These are phyloP conservation scores for Dactylellina haptotyla DNA, from an alignment of 2,329 filamentous ascomycete species.

Conservation along the genomic window DNA sequence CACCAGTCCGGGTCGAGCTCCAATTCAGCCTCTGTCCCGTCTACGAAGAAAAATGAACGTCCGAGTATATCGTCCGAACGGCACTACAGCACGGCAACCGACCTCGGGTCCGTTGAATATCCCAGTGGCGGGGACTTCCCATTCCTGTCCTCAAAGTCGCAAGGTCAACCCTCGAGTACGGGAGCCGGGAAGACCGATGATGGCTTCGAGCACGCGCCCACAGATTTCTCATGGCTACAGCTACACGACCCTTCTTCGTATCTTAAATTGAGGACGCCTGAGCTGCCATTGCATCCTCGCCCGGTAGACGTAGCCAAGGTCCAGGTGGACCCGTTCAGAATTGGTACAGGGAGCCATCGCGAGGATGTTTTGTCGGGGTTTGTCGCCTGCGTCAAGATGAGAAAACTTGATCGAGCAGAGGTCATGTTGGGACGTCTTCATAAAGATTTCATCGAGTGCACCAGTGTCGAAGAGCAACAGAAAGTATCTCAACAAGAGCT, in stretches of 20 bases:
- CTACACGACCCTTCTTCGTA: conserved; percentile 44
- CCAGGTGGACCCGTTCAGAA: conserved; percentile 41
- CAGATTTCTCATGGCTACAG: conserved; percentile 49
- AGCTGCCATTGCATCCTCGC: conserved; percentile 39
- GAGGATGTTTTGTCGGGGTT: conserved; percentile 47
- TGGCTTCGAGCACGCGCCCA: conserved; percentile 14
- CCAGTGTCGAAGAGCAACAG: conserved; percentile 18
- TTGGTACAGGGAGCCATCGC: conserved; percentile 34
- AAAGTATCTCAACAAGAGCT: conserved; percentile 13
- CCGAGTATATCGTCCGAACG: conserved; percentile 26
- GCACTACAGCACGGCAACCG: conserved; percentile 39
- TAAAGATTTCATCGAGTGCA: conserved; percentile 37
- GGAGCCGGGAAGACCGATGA: background rate
- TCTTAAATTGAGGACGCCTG: conserved; percentile 42
- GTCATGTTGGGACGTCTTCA: conserved; percentile 50
- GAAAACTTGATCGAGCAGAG: conserved; percentile 32
- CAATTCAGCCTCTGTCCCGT: conserved; percentile 15
- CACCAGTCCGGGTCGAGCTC: too few relatives aligned
- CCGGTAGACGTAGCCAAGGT: conserved; percentile 27
- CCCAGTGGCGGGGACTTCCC: conserved; percentile 27
- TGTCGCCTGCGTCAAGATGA: conserved; percentile 51
- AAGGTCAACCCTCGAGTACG: background rate
- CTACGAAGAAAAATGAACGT: conserved; percentile 24
- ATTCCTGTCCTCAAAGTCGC: conserved; percentile 12
- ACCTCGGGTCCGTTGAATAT: conserved; percentile 17